Evolutionary conservation across 1,139 yeast species (phyloP).

Genomic region (Pichia sp.): DNA sequence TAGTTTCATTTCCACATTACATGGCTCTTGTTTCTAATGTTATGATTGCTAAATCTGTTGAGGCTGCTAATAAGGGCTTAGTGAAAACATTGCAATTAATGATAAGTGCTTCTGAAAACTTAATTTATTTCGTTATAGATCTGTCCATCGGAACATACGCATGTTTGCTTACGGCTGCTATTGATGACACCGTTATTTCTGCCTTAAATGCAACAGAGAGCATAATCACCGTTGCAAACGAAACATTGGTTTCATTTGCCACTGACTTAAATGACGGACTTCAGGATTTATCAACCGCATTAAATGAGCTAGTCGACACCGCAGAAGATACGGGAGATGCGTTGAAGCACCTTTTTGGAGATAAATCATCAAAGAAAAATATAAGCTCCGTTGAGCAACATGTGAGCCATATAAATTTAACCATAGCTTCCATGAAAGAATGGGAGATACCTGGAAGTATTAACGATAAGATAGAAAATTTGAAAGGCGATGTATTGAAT

Average conservation of each 20-base stretch:
- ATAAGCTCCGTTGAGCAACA: constrained; percentile 30
- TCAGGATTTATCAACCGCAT: constrained; percentile 45
- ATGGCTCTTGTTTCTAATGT: constrained; percentile 51
- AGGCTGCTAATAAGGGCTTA: constrained; percentile 44
- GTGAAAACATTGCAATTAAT: constrained; percentile 39
- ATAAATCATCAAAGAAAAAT: constrained; percentile 23
- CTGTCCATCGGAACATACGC: constrained; percentile 80
- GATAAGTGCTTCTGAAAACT: constrained; percentile 53
- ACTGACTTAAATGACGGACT: constrained; percentile 61
- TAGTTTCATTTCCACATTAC: constrained; percentile 52
- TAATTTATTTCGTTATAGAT: constrained; percentile 64
- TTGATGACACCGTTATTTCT: constrained; percentile 66
- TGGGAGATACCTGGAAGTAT: constrained; percentile 62
- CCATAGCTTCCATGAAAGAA: constrained; percentile 51
- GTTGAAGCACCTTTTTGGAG: constrained; percentile 50
- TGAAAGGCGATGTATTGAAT: constrained; percentile 51
- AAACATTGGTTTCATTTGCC: constrained; percentile 50
- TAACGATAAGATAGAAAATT: constrained; percentile 44
- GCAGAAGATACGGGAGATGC: constrained; percentile 36
- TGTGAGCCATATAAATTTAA: constrained; percentile 47
- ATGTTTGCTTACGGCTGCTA: constrained; percentile 70
- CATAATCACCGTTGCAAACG: constrained; percentile 56
- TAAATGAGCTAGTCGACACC: constrained; percentile 47
- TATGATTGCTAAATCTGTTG: constrained; percentile 44
- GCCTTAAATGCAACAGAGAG: constrained; percentile 71